Evolutionary conservation across 2,329 filamentous ascomycete genomes (phyloP).

Genomic region (Geosmithia flava): DNA sequence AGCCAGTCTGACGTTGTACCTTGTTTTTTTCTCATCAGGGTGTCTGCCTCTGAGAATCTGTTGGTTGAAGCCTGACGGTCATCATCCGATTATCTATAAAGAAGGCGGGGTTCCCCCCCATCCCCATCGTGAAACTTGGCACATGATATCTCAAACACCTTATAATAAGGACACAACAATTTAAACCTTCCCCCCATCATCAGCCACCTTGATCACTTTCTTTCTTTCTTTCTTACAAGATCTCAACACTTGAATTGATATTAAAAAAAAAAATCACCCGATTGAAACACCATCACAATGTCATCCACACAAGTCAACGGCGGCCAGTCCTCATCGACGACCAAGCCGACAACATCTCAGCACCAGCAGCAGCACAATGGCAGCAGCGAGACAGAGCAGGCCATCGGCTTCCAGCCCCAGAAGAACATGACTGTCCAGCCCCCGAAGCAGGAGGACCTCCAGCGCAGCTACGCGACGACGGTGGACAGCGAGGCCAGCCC

Average conservation of each 20-base stretch:
- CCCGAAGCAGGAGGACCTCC: conserved; percentile 70
- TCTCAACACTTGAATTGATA: no score
- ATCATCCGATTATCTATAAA: not conserved
- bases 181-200: no score
- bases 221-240: no score
- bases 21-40: no score
- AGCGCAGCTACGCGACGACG: conserved; percentile 62
- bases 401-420: conserved; percentile 33
- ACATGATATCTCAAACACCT: not conserved
- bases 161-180: not conserved
- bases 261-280: no score
- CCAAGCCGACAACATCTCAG: conserved; percentile 2
- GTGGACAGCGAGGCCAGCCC: conserved; percentile 53
- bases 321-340: conserved; percentile 10
- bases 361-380: conserved; percentile 11
- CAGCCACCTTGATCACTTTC: no score
- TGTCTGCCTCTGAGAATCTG: no score
- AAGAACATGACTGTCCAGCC: conserved; percentile 62
- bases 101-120: not conserved
- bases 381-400: not conserved
- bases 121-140: not conserved
- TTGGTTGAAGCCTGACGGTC: no score
- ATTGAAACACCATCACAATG: not conserved
- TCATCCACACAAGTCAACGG: not conserved
- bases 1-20: no score